Conservation (phyloP, 2,329 filamentous ascomycete genomes). For the Bretziella fagacearum region DNA sequence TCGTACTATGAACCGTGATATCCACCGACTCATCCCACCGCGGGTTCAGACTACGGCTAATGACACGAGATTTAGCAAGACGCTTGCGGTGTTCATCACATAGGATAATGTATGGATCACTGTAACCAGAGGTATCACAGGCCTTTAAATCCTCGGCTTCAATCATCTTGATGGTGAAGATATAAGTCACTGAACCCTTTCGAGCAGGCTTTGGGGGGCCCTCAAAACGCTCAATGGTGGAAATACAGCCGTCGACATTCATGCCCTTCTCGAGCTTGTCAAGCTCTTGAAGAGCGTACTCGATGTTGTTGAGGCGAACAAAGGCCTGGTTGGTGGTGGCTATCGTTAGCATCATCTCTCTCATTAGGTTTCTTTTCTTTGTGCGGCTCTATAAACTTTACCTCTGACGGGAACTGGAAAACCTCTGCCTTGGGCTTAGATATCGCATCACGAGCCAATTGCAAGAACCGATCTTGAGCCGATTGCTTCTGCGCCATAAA, state of each 20-base stretch:
- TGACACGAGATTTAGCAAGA: slow-evolving; percentile 81
- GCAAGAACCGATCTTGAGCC: slow-evolving; percentile 81
- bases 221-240: slow-evolving; percentile 57
- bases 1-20: slow-evolving; percentile 75
- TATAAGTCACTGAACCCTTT: slow-evolving; percentile 68
- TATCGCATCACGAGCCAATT: slow-evolving; percentile 86
- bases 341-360: slow-evolving; percentile 19
- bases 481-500: slow-evolving; percentile 60
- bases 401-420: slow-evolving; percentile 90
- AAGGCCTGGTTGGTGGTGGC: slow-evolving; percentile 66
- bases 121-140: slow-evolving; percentile 87
- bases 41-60: slow-evolving; percentile 79
- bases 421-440: slow-evolving; percentile 87
- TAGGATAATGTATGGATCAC: slow-evolving; percentile 92
- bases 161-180: slow-evolving; percentile 97
- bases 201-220: slow-evolving; percentile 47
- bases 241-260: slow-evolving; percentile 80
- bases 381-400: slow-evolving; percentile 25
- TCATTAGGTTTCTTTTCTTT: neutral
- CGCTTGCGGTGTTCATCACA: slow-evolving; percentile 97
- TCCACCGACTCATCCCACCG: slow-evolving; percentile 96
- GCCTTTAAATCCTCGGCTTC: slow-evolving; percentile 95
- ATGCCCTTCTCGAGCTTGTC: slow-evolving; percentile 80
- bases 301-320: slow-evolving; percentile 94
- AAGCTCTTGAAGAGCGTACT: slow-evolving; percentile 81